Evolutionary conservation across 495 filamentous ascomycete genomes (phyloP), one percentile per base, ranked within the genome.

Genomic region (Penicillium canariense): DNA sequence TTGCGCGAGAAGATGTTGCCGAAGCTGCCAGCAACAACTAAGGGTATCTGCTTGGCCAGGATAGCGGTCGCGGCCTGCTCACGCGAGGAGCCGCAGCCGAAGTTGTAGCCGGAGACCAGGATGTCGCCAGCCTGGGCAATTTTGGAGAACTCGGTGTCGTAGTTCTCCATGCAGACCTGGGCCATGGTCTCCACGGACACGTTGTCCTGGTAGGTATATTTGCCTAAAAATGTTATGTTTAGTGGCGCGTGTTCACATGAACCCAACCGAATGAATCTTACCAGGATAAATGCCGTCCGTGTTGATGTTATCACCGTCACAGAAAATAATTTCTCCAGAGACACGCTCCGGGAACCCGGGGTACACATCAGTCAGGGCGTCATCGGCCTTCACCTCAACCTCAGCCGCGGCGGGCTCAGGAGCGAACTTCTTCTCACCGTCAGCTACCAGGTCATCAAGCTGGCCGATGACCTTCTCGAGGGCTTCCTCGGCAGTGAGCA

Each of bases 61-160:
- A 97, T 87, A 1, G 92, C 86, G 0, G 93, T 96, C 0, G 91
- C 91, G 2, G 91, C 91, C 69, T 97, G 93, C 62, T 97, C 92
- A 28, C 92, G 73, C 0, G 85, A 90, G 54, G 69, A 78, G 3
- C 91, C 93, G 58, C 87, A 92, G 26, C 93, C 91, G 59, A 97
- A 96, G 76, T 96, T 96, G 77, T 87, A 96, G 7, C 92, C 92
- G 0, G 84, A 67, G 6, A 97, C 90, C 0, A 97, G 78, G 57
- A 97, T 87, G 61, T 97, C 92, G 14, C 84, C 84, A 0, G 75
- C 54, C 43, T 78, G 76, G 20, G 87, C 83, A 32, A 85, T 72
- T 0, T 65, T 50, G 4, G 72, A 58, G 68, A 98, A 97, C 4
- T 67, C 50, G 0, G 77, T 60, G 67, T 97, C 93, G 72, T 96